Evolutionary conservation across 768 basidiomycete genomes (phyloP), one percentile per base, ranked within the genome.

Genomic region (Crepidotus variabilis): DNA sequence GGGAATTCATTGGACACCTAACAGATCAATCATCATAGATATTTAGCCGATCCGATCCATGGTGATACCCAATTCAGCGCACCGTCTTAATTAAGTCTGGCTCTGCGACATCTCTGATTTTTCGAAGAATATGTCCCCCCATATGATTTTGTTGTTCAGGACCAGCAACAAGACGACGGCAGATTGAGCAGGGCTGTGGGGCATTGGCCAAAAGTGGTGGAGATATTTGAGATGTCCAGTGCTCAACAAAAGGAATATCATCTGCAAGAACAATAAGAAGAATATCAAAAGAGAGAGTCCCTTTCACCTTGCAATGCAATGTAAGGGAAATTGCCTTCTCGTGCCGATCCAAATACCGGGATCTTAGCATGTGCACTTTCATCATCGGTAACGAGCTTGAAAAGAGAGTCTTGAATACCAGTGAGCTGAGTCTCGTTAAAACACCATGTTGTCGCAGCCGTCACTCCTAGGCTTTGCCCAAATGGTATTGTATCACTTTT

Each of bases 61-160:
- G n/a, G n/a, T n/a, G n/a, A n/a, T n/a, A n/a, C n/a, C n/a, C n/a
- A n/a, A n/a, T n/a, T n/a, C n/a, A n/a, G n/a, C n/a, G n/a, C n/a
- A n/a, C n/a, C n/a, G n/a, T n/a, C n/a, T n/a, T n/a, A n/a, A n/a
- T n/a, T n/a, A n/a, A n/a, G n/a, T n/a, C n/a, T n/a, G n/a, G n/a
- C 33, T 60, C 65, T 36, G 9, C 6, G 6, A 61, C 24, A 55
- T 54, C 55, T 47, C 49, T 24, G 14, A 56, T 1, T 43, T 22
- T 46, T 2, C 50, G 46, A 13, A 63, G 52, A 47, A 66, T 61
- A 35, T 66, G 65, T 14, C 36, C 28, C 6, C 65, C 63, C 49
- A 66, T 59, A 22, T 66, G 65, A 21, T 62, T 63, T 34, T 64
- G 63, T 4, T 58, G 59, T 16, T 62, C 55, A 18, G 54, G 18